Evolutionary conservation across 805 yeast species (phyloP).

Genomic region (Zygoascus bituminiphila): DNA sequence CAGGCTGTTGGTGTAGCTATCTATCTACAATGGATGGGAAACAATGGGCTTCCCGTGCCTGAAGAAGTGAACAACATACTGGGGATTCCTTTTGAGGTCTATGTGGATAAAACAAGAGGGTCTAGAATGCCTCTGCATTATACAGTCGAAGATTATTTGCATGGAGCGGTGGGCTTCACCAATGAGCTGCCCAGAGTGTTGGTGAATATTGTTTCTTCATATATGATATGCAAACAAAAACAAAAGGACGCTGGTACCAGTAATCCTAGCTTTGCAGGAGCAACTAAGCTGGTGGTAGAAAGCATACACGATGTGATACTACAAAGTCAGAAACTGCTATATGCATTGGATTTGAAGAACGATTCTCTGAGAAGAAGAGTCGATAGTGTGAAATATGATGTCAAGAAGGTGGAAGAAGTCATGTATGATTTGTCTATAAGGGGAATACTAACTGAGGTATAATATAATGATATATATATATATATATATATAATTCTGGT

Average conservation of each 20-base stretch:
- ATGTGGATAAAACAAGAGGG: neutral
- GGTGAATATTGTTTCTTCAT: conserved; percentile 22
- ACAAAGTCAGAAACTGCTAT: conserved; percentile 23
- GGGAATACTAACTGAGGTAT: conserved; percentile 3
- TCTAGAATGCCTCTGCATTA: conserved; percentile 1
- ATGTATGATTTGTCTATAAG: conserved; percentile 25
- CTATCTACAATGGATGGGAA: conserved; percentile 2
- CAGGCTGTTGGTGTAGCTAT: conserved; percentile 2
- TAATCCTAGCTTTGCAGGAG: neutral
- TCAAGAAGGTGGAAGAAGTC: conserved; percentile 27
- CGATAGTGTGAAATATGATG: conserved; percentile 27
- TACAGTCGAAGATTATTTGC: conserved; percentile 23
- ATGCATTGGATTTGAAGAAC: conserved; percentile 25
- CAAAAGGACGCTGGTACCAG: conserved; percentile 3
- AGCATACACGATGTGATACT: conserved; percentile 17
- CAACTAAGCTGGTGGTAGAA: neutral
- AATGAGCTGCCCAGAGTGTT: conserved; percentile 25
- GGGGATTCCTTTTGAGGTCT: conserved; percentile 1
- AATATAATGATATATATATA: no score
- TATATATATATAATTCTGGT: no score
- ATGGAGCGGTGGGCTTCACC: conserved; percentile 20
- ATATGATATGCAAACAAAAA: conserved; percentile 9
- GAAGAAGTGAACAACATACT: conserved; percentile 2
- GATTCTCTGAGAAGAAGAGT: conserved; percentile 25
- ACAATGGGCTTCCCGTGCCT: neutral